phyloP scores from a whole-genome alignment of 495 filamentous ascomycete genomes.

The Astrothelium subdiscretum region DNA sequence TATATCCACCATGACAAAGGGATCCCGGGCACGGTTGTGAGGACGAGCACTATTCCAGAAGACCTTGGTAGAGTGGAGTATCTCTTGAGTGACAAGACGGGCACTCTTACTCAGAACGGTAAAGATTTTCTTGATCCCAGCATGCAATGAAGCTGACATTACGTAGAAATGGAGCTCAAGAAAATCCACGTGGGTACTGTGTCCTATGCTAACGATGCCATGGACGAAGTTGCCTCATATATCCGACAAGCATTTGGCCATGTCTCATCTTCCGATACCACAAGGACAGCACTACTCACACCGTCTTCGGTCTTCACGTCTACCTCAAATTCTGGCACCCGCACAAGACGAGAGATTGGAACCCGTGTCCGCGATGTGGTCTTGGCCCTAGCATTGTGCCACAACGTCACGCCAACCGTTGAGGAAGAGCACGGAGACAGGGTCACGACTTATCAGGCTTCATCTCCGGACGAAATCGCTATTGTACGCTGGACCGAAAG shows the following conservation, averaged over 20 bases:
- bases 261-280: neutral
- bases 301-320: constrained; percentile 55
- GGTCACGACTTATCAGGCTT: constrained; percentile 88
- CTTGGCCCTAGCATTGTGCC: constrained; percentile 82
- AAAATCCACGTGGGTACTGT: constrained; percentile 98
- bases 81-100: constrained; percentile 92
- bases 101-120: constrained; percentile 90
- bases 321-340: constrained; percentile 44
- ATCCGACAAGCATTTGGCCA: constrained; percentile 63
- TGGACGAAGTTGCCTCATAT: constrained; percentile 89
- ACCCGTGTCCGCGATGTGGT: constrained; percentile 84
- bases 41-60: constrained; percentile 95
- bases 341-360: constrained; percentile 85
- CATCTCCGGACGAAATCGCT: constrained; percentile 94
- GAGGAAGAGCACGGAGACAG: constrained; percentile 68
- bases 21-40: constrained; percentile 83
- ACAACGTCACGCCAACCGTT: constrained; percentile 90
- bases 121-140: constrained; percentile 3
- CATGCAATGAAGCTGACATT: constrained; percentile 7
- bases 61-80: constrained; percentile 95
- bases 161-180: constrained; percentile 85
- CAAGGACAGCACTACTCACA: constrained; percentile 44
- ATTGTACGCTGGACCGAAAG: constrained; percentile 94
- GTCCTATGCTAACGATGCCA: constrained; percentile 93
- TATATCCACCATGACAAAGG: constrained; percentile 88